phyloP scores from a whole-genome alignment of 2,329 filamentous ascomycete genomes.

The Botrytis pseudocinerea region DNA sequence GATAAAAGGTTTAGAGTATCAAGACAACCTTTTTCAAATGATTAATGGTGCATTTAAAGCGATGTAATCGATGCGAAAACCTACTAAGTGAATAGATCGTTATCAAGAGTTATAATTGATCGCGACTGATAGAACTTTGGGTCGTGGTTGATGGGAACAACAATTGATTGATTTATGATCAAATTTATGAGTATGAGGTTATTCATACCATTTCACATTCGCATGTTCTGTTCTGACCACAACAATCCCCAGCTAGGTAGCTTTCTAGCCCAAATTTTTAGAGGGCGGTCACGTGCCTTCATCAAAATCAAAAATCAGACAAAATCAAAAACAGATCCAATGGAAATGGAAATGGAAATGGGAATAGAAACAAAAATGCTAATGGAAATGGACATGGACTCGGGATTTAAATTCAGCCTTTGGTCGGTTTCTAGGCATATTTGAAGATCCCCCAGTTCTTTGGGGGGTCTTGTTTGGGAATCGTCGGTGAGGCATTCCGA shows the following conservation, averaged over 20 bases:
- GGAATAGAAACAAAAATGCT: too few relatives aligned
- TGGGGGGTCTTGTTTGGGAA: background rate
- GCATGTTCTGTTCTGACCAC: background rate
- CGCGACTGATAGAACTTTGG: background rate
- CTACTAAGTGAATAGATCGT: background rate
- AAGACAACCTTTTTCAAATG: conserved; percentile 3
- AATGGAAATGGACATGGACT: background rate
- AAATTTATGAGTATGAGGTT: conserved; percentile 13
- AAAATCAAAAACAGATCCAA: background rate
- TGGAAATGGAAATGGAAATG: background rate
- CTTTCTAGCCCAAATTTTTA: background rate
- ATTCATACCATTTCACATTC: conserved; percentile 15
- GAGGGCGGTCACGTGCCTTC: background rate
- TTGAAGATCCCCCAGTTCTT: background rate
- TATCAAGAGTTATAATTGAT: background rate
- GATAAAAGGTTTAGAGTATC: background rate
- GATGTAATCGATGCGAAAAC: conserved; percentile 8
- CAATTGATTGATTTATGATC: conserved; percentile 12
- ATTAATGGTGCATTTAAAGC: conserved; percentile 13
- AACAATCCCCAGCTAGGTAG: background rate
- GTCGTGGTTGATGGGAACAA: conserved; percentile 1
- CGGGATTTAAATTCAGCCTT: background rate
- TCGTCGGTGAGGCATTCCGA: background rate
- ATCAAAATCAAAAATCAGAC: background rate
- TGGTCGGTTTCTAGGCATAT: background rate